phyloP scores from a whole-genome alignment of 2,329 filamentous ascomycete genomes.

The Colletotrichum scovillei region DNA sequence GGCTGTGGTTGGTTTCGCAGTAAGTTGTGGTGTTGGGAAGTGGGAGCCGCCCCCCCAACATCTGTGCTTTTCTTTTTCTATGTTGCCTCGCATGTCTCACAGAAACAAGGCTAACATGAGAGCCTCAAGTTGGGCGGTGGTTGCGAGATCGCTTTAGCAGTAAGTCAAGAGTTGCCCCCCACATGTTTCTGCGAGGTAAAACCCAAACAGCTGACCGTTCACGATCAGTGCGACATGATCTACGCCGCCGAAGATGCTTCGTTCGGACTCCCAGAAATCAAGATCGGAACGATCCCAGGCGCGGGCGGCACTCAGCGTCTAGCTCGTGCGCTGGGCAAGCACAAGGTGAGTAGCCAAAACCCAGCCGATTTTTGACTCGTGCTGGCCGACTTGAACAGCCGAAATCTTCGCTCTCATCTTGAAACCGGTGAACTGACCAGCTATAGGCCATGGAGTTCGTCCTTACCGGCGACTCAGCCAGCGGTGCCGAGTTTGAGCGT shows the following conservation, averaged over 20 bases:
- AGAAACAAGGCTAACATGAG: conserved; percentile 11
- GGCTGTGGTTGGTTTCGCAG: conserved; percentile 61
- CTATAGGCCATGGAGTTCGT: conserved; percentile 57
- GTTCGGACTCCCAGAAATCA: conserved; percentile 54
- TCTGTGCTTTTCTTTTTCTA: not conserved
- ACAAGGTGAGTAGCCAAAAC: conserved; percentile 44
- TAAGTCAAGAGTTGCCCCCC: conserved; percentile 36
- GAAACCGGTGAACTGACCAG: conserved; percentile 14
- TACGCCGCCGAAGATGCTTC: conserved; percentile 48
- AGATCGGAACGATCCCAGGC: conserved; percentile 53
- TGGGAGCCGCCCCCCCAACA: not conserved
- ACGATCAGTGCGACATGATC: conserved; percentile 51
- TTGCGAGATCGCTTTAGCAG: conserved; percentile 61
- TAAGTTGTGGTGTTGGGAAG: conserved; percentile 44
- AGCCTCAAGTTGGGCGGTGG: conserved; percentile 57
- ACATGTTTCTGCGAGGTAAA: not conserved
- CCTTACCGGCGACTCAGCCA: conserved; percentile 52
- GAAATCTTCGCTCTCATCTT: conserved; percentile 37
- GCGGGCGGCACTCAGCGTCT: conserved; percentile 54
- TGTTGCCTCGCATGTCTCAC: not conserved
- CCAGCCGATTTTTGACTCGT: conserved; percentile 43
- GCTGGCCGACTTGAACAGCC: conserved; percentile 24
- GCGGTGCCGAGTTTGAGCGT: conserved; percentile 50
- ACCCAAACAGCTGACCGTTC: not conserved
- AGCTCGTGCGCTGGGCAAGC: conserved; percentile 54